phyloP scores from a whole-genome alignment of 2,329 filamentous ascomycete genomes.

The Fusarium tupiense region DNA sequence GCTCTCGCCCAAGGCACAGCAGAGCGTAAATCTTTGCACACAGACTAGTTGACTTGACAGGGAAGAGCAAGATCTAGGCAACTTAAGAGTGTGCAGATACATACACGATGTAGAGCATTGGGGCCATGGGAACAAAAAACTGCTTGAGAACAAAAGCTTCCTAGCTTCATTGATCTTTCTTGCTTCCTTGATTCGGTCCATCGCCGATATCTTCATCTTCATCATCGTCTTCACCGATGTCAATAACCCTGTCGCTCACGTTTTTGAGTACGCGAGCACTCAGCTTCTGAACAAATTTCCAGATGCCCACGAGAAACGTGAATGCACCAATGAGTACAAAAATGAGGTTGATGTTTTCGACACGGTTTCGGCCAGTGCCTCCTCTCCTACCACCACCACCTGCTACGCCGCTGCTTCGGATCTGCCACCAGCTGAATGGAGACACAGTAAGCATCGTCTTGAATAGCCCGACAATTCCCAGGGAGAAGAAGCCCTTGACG shows the following conservation, averaged over 20 bases:
- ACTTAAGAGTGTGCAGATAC: constrained; percentile 92
- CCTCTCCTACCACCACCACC: constrained; percentile 62
- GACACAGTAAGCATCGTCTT: constrained; percentile 81
- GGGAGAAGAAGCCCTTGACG: constrained; percentile 86
- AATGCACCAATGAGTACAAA: constrained; percentile 82
- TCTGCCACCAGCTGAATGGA: constrained; percentile 80
- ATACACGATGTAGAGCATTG: neutral
- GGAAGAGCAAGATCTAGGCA: constrained; percentile 79
- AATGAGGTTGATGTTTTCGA: constrained; percentile 81
- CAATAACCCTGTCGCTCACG: constrained; percentile 82
- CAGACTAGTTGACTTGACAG: constrained; percentile 96
- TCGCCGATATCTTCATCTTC: constrained; percentile 62
- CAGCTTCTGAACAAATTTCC: constrained; percentile 81
- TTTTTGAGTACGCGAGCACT: constrained; percentile 78
- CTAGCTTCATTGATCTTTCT: constrained; percentile 45
- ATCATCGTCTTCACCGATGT: constrained; percentile 73
- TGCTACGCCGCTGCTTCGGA: constrained; percentile 70
- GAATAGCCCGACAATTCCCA: constrained; percentile 85
- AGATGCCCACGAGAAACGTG: constrained; percentile 85
- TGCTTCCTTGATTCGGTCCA: constrained; percentile 57
- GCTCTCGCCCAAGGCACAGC: constrained; percentile 53
- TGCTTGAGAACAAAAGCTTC: neutral
- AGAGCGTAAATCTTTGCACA: constrained; percentile 81
- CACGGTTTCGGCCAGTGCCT: constrained; percentile 77
- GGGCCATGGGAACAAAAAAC: neutral